Evolutionary conservation across 495 filamentous ascomycete genomes (phyloP), one percentile per base, ranked within the genome.

Genomic region (Lophiostoma macrostomum): DNA sequence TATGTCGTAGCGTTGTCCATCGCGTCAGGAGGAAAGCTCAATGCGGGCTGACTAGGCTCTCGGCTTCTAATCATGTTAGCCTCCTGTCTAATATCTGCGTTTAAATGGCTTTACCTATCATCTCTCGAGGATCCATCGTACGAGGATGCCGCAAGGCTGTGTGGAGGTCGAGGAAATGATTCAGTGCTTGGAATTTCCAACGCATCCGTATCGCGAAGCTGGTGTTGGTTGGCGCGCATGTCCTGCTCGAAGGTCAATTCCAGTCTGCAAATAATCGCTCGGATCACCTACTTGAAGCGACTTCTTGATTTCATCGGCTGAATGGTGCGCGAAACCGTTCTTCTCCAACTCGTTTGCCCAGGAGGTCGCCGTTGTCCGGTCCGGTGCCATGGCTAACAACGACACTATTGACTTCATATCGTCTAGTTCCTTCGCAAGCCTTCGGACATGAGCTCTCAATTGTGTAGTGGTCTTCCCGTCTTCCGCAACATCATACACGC

Each of bases 331-430:
- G 28, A 61, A 61, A 5, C 58, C 58, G 32, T 56, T 46, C 48
- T 43, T 61, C 27, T 56, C 38, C 45, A 61, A 37, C 20, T 61
- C 51, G 28, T 28, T 51, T 10, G 58, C 58, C 47, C 38, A 56
- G 14, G 23, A 41, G 8, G 47, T 30, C n/a, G 53, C 58, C 13
- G 40, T 34, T 16, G 39, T 27, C 23, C 46, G 38, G 25, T 61
- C 42, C 22, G 58, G 46, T 13, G 58, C 40, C 42, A 53, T 43
- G 18, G 51, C 46, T n/a, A 61, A 38, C 32, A 53, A 42, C 7
- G 58, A 46, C 1, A 61, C 47, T 19, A 61, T 48, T 22, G 58
- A 61, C 25, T 61, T 61, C 34, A 61, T 50, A 48, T 57, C 58
- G 29, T 61, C 52, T 12, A 61, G 41, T 28, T 61, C 58, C 36